Conservation (phyloP, 2,329 filamentous ascomycete species). For the Hypomyces perniciosus region DNA sequence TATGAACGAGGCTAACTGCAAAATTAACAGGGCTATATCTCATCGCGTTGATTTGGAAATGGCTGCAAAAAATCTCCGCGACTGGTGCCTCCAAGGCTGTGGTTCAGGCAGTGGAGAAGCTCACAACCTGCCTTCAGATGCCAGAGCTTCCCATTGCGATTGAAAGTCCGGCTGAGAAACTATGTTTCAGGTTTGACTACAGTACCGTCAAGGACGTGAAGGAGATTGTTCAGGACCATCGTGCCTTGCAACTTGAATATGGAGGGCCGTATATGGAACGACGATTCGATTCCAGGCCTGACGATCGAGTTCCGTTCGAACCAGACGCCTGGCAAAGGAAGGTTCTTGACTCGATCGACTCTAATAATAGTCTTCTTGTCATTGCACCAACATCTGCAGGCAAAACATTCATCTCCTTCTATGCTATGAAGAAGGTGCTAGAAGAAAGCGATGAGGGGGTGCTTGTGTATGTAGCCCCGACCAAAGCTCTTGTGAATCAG, state of each 20-base stretch:
- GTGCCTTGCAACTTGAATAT: conserved; percentile 57
- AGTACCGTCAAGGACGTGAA: background rate
- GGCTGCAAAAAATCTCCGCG: conserved; percentile 16
- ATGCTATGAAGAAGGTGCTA: conserved; percentile 73
- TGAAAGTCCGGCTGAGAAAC: background rate
- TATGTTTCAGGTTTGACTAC: conserved; percentile 6
- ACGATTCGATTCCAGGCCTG: conserved; percentile 62
- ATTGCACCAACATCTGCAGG: conserved; percentile 74
- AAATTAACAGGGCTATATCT: conserved; percentile 17
- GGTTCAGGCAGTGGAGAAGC: conserved; percentile 11
- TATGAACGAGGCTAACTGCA: background rate
- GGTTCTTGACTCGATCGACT: conserved; percentile 68
- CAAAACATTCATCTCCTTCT: conserved; percentile 81
- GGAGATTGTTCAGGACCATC: background rate
- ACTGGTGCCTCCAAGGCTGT: conserved; percentile 13
- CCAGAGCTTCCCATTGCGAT: background rate
- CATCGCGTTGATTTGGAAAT: conserved; percentile 20
- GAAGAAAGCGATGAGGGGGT: conserved; percentile 62
- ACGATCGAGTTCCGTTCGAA: conserved; percentile 62
- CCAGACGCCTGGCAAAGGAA: conserved; percentile 72
- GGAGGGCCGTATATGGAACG: conserved; percentile 70
- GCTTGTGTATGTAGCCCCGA: conserved; percentile 73
- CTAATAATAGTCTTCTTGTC: conserved; percentile 63
- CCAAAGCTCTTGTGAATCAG: conserved; percentile 77
- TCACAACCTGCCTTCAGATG: conserved; percentile 6